Conservation (phyloP, 2,329 filamentous ascomycete species). For the Colletotrichum destructivum region DNA sequence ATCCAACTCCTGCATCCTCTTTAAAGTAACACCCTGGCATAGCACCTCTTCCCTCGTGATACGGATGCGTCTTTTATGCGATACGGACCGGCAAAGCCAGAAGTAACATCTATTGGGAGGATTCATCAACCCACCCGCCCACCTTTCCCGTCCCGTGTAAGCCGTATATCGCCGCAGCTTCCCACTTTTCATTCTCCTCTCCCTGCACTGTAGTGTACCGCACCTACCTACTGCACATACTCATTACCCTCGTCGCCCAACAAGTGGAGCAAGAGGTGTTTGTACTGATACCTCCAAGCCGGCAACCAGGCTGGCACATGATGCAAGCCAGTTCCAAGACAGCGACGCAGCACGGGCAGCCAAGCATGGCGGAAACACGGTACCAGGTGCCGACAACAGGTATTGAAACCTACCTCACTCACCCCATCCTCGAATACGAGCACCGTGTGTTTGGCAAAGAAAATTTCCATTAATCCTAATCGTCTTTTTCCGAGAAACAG, state of each 20-base stretch:
- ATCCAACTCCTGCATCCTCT: conserved; percentile 3
- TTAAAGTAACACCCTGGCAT: neutral
- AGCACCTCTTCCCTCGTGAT: neutral
- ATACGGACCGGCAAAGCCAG: conserved; percentile 9
- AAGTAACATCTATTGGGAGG: conserved; percentile 11
- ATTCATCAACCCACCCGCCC: neutral
- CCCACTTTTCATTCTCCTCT: conserved; percentile 4
- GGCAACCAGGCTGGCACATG: conserved; percentile 35
- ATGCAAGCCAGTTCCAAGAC: conserved; percentile 41
- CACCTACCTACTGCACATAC: neutral
- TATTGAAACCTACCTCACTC: conserved; percentile 35
- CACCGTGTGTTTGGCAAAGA: neutral
- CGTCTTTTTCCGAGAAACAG: conserved; percentile 16
- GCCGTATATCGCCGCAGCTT: conserved; percentile 14
- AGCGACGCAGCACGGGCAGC: conserved; percentile 27
- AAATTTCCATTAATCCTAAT: conserved; percentile 8
- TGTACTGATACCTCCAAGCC: conserved; percentile 36
- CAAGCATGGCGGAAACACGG: conserved; percentile 41
- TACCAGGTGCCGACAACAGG: conserved; percentile 40
- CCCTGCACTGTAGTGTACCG: neutral
- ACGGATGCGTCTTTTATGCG: neutral
- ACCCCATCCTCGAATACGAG: conserved; percentile 33
- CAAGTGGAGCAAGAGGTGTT: conserved; percentile 7
- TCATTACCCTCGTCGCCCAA: conserved; percentile 9
- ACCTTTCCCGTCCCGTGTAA: conserved; percentile 1